A percentile compares a stretch with the other conserved stretches of the same genome.
Evolutionary conservation across 192 early-diverging fungal species (phyloP).

Genomic region (Phycomyces blakesleeanus): DNA sequence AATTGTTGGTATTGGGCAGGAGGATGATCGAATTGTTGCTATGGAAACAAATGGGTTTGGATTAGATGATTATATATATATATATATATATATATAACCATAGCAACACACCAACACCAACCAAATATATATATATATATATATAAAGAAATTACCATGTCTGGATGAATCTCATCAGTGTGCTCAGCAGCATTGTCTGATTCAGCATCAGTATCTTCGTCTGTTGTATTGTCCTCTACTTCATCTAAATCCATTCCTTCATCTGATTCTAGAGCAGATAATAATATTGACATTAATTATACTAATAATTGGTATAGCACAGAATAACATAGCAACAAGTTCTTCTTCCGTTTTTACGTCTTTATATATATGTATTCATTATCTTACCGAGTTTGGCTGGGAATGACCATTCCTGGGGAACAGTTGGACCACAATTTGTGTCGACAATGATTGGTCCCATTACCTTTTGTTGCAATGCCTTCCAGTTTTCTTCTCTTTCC

Average conservation of each 20-base stretch:
- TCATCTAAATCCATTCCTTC: conserved; percentile 8
- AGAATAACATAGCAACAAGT: too few species aligned
- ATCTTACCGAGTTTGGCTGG: conserved; percentile 29
- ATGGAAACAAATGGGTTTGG: too few species aligned
- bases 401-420: conserved; percentile 31
- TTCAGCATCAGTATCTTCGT: conserved; percentile 14
- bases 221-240: conserved; percentile 8
- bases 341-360: too few species aligned
- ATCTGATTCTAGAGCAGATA: not conserved
- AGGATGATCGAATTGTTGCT: conserved; percentile 46
- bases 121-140: not conserved
- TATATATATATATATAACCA: not conserved
- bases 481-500: conserved; percentile 80
- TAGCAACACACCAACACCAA: too few species aligned
- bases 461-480: conserved; percentile 56
- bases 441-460: conserved; percentile 16
- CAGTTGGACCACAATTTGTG: conserved; percentile 2
- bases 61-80: too few species aligned
- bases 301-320: not conserved
- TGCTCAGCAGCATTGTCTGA: conserved; percentile 16
- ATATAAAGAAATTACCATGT: conserved; percentile 20
- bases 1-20: conserved; percentile 46
- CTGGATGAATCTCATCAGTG: conserved; percentile 20
- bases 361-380: too few species aligned
- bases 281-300: not conserved